Evolutionary conservation across 2,329 filamentous ascomycete genomes (phyloP).

Genomic region (Penicillium sumatraense): DNA sequence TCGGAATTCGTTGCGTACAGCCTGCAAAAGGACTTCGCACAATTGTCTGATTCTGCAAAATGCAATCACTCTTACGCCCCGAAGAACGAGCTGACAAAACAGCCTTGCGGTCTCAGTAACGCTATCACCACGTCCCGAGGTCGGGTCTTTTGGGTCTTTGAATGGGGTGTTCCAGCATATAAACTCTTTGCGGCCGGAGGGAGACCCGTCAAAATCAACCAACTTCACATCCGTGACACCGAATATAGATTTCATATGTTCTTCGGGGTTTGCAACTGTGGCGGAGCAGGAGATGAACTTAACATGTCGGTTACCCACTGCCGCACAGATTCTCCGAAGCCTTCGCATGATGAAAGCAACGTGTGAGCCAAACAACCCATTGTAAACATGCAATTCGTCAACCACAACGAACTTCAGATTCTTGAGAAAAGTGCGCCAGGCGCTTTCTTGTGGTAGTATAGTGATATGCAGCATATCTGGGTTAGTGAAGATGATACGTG

Average conservation of each 20-base stretch:
- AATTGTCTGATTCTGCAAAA: slow-evolving; percentile 88
- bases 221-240: slow-evolving; percentile 80
- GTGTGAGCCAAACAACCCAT: slow-evolving; percentile 90
- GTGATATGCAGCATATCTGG: slow-evolving; percentile 97
- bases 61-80: slow-evolving; percentile 88
- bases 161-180: slow-evolving; percentile 97
- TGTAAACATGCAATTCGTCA: slow-evolving; percentile 94
- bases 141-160: slow-evolving; percentile 84
- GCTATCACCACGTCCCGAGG: slow-evolving; percentile 81
- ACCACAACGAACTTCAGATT: slow-evolving; percentile 90
- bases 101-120: slow-evolving; percentile 85
- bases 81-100: slow-evolving; percentile 85
- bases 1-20: slow-evolving; percentile 77
- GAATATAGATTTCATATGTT: slow-evolving; percentile 95
- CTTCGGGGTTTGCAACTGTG: slow-evolving; percentile 87
- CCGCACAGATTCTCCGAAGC: slow-evolving; percentile 83
- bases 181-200: slow-evolving; percentile 90
- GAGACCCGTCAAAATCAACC: slow-evolving; percentile 90
- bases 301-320: slow-evolving; percentile 81
- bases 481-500: slow-evolving; percentile 93
- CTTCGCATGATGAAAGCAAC: slow-evolving; percentile 94
- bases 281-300: slow-evolving; percentile 96
- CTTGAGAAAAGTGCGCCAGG: slow-evolving; percentile 85
- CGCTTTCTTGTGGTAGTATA: slow-evolving; percentile 87
- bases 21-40: slow-evolving; percentile 81